Evolutionary conservation across 2,329 filamentous ascomycete species (phyloP).

Genomic region (Colletotrichum cuscutae): DNA sequence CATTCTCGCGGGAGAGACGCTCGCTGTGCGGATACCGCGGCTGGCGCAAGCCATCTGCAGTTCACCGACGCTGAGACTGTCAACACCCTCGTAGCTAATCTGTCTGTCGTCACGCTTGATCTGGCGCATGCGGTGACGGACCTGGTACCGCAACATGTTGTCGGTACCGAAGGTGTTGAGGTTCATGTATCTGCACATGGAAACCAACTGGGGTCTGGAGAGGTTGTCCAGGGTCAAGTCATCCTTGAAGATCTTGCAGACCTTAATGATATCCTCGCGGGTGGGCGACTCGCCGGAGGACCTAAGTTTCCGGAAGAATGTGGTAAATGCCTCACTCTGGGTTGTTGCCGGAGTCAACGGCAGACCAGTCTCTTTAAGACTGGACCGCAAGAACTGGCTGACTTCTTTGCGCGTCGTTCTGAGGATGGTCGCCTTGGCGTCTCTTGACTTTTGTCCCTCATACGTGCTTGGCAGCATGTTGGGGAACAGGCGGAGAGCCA

Average conservation of each 20-base stretch:
- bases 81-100: constrained; percentile 93
- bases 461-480: constrained; percentile 98
- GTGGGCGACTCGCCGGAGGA: constrained; percentile 92
- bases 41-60: constrained; percentile 92
- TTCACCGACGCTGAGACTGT: constrained; percentile 91
- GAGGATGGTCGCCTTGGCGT: constrained; percentile 84
- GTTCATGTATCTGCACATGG: constrained; percentile 98
- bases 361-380: constrained; percentile 91
- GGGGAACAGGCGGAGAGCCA: constrained; percentile 94
- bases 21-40: constrained; percentile 91
- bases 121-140: constrained; percentile 97
- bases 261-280: constrained; percentile 92
- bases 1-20: constrained; percentile 87
- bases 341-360: constrained; percentile 86
- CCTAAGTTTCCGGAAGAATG: constrained; percentile 97
- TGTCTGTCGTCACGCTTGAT: constrained; percentile 98
- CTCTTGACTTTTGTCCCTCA: constrained; percentile 90
- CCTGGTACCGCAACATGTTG: constrained; percentile 96
- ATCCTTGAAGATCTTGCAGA: constrained; percentile 99
- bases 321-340: constrained; percentile 91
- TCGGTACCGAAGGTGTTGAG: constrained; percentile 97
- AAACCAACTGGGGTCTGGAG: constrained; percentile 93
- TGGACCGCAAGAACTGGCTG: constrained; percentile 87
- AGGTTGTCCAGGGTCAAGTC: constrained; percentile 97
- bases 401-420: constrained; percentile 93